phyloP scores from a whole-genome alignment of 495 filamentous ascomycete species.

The Aspergillus kassunensis region DNA sequence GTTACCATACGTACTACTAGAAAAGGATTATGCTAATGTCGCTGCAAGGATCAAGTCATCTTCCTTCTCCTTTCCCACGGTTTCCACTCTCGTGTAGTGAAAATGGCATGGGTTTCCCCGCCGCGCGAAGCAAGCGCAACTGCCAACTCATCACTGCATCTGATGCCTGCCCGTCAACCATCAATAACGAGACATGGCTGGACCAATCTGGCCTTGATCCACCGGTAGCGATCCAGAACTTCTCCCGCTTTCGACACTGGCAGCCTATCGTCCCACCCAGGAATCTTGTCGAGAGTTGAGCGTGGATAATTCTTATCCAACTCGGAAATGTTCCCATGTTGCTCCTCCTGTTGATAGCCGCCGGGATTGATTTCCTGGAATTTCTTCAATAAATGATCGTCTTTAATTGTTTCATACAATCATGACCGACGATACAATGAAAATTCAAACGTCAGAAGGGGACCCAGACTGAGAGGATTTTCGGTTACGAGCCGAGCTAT shows the following conservation, averaged over 20 bases:
- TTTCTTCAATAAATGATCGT: neutral
- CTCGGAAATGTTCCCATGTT: neutral
- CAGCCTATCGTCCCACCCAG: slow-evolving; percentile 11
- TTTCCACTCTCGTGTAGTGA: slow-evolving; percentile 18
- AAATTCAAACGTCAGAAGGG: slow-evolving; percentile 4
- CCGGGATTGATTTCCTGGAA: neutral
- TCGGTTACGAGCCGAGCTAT: slow-evolving; percentile 15
- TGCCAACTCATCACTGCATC: slow-evolving; percentile 93
- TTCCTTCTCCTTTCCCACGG: slow-evolving; percentile 8
- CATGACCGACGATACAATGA: neutral
- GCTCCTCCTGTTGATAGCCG: neutral
- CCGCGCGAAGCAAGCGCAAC: slow-evolving; percentile 37
- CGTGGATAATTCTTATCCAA: neutral
- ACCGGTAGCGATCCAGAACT: slow-evolving; percentile 12
- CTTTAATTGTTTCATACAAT: neutral
- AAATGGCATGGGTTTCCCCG: slow-evolving; percentile 25
- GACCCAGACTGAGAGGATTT: slow-evolving; percentile 1
- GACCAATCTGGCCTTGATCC: slow-evolving; percentile 22
- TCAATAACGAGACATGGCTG: slow-evolving; percentile 21
- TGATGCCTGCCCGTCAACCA: slow-evolving; percentile 47
- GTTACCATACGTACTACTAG: neutral
- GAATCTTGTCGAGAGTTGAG: neutral
- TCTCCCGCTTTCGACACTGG: slow-evolving; percentile 4
- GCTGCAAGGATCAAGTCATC: slow-evolving; percentile 16
- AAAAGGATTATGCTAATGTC: slow-evolving; percentile 15